Conservation (phyloP, 169 alveolate genomes). For the Plasmodium adleri region DNA sequence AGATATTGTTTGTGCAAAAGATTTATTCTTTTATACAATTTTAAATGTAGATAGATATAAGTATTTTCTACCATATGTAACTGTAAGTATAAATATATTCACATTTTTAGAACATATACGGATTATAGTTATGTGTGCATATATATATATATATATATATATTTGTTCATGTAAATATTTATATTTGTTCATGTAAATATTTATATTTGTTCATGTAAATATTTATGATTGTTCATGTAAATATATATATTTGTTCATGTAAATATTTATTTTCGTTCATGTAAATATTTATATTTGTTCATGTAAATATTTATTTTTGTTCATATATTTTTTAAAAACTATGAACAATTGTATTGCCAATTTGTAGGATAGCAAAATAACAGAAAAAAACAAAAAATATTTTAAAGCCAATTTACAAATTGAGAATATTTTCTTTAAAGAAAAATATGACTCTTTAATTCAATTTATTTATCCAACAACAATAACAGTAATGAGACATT, state of each 20-base stretch:
- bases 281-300: too few species aligned
- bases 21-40: slow-evolving; percentile 56
- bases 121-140: not conserved
- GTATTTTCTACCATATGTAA: slow-evolving; percentile 48
- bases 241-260: too few species aligned
- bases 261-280: too few species aligned
- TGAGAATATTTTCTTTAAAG: slow-evolving; percentile 49
- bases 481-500: slow-evolving; percentile 8
- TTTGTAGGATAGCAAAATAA: slow-evolving; percentile 62
- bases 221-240: too few species aligned
- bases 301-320: too few species aligned
- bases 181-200: not conserved
- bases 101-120: too few species aligned
- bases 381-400: slow-evolving; percentile 19
- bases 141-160: not conserved
- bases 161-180: not conserved
- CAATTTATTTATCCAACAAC: slow-evolving; percentile 33
- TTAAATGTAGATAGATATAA: slow-evolving; percentile 60
- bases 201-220: too few species aligned
- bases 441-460: slow-evolving; percentile 38
- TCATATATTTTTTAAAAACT: too few species aligned
- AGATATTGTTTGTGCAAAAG: slow-evolving; percentile 27
- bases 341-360: too few species aligned
- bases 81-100: slow-evolving; percentile 16
- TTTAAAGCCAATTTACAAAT: slow-evolving; percentile 50